Evolutionary conservation across 108 stramenopile genomes (phyloP).

Genomic region (Pseudonitzschia multistriata): DNA sequence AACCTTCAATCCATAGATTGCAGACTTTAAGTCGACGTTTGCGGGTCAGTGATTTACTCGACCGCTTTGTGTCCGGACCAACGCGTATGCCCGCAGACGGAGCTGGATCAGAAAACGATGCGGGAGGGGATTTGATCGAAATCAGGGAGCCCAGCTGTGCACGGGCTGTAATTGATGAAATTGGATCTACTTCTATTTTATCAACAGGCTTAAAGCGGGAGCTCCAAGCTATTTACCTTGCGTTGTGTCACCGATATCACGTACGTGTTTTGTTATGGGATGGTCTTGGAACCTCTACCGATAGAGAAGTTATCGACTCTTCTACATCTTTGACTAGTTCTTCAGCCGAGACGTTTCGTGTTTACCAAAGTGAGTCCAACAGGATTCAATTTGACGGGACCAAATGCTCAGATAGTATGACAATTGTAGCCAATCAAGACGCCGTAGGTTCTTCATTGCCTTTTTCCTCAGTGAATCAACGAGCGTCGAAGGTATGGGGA

Average conservation of each 20-base stretch:
- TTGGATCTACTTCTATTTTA: conserved; percentile 19
- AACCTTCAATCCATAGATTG: conserved; percentile 46
- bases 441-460: conserved; percentile 1
- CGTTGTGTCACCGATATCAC: conserved; percentile 62
- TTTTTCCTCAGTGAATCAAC: conserved; percentile 64
- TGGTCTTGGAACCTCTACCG: conserved; percentile 51
- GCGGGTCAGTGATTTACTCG: conserved; percentile 60
- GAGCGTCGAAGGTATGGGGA: conserved; percentile 86
- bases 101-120: not conserved
- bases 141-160: conserved; percentile 18
- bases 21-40: conserved; percentile 67
- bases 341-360: conserved; percentile 41
- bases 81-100: conserved; percentile 19
- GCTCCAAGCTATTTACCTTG: conserved; percentile 45
- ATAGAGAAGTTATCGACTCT: conserved; percentile 45
- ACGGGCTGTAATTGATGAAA: conserved; percentile 20
- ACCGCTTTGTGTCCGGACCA: conserved; percentile 47
- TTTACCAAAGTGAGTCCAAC: conserved; percentile 40
- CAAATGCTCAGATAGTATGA: conserved; percentile 87
- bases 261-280: conserved; percentile 63
- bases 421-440: conserved; percentile 41
- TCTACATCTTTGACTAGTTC: conserved; percentile 20
- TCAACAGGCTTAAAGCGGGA: conserved; percentile 29
- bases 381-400: conserved; percentile 63
- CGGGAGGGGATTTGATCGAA: not conserved